phyloP scores from a whole-genome alignment of 1,284 basidiomycete genomes.

The Ceratobasidium sp. region DNA sequence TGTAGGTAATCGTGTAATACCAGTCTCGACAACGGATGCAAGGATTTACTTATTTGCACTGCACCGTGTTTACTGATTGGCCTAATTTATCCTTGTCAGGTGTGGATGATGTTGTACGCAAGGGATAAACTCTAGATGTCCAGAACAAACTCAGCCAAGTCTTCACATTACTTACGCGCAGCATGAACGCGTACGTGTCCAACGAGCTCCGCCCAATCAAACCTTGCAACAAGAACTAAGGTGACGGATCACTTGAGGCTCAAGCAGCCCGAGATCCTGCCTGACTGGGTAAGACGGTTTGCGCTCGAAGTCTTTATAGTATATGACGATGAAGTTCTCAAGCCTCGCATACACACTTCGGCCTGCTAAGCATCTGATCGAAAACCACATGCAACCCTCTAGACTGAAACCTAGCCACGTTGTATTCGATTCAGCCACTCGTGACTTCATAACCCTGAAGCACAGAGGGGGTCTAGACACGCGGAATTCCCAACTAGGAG shows the following conservation, averaged over 20 bases:
- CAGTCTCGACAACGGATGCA: too few species aligned
- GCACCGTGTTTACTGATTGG: too few species aligned
- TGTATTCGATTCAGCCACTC: neutral
- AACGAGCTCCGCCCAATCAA: neutral
- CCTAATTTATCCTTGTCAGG: too few species aligned
- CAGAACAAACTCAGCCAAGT: too few species aligned
- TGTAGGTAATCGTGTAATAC: too few species aligned
- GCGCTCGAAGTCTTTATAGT: neutral
- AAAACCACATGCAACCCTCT: neutral
- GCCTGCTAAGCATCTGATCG: slow-evolving; percentile 1
- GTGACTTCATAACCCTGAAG: slow-evolving; percentile 20
- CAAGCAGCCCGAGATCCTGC: neutral
- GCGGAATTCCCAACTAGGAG: neutral
- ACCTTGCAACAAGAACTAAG: neutral
- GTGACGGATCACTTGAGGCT: neutral
- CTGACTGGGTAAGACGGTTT: neutral
- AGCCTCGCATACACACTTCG: neutral
- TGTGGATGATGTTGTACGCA: too few species aligned
- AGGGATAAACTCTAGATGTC: too few species aligned
- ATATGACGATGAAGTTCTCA: neutral
- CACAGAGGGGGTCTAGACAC: neutral
- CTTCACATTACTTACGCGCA: neutral
- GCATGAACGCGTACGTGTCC: neutral
- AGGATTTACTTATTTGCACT: too few species aligned
- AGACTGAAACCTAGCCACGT: neutral